phyloP scores from a whole-genome alignment of 2,329 filamentous ascomycete species.

The Cadophora sp. region DNA sequence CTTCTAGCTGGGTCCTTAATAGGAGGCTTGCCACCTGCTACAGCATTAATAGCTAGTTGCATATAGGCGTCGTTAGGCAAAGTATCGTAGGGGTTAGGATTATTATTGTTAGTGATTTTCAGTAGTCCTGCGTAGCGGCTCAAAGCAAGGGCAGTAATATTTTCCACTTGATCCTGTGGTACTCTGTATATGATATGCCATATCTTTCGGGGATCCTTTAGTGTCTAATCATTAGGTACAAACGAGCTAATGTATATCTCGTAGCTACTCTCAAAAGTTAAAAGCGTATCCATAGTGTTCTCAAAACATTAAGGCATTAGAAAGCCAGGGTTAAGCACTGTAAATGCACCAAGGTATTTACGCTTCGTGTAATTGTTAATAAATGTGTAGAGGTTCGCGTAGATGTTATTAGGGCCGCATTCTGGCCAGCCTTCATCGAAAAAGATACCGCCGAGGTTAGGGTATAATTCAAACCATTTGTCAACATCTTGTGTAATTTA shows the following conservation, averaged over 20 bases:
- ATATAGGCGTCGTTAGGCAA: conserved; percentile 26
- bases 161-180: conserved; percentile 25
- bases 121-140: background rate
- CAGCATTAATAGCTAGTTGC: conserved; percentile 13
- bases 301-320: conserved; percentile 42
- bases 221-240: conserved; percentile 41
- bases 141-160: conserved; percentile 5
- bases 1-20: background rate
- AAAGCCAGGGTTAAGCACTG: conserved; percentile 37
- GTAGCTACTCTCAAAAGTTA: conserved; percentile 43
- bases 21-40: conserved; percentile 20
- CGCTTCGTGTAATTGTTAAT: conserved; percentile 39
- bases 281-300: conserved; percentile 43
- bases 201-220: conserved; percentile 42
- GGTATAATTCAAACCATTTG: conserved; percentile 30
- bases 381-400: conserved; percentile 39
- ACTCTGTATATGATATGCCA: conserved; percentile 46
- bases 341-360: conserved; percentile 36
- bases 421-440: conserved; percentile 44
- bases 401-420: conserved; percentile 41
- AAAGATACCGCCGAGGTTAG: conserved; percentile 45
- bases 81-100: conserved; percentile 25
- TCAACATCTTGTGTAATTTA: conserved; percentile 40
- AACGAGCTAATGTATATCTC: conserved; percentile 33
- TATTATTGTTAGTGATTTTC: background rate